Base-by-base conservation (phyloP, 2,329 filamentous ascomycete genomes). In the Xylariaceae sp. region DNA sequence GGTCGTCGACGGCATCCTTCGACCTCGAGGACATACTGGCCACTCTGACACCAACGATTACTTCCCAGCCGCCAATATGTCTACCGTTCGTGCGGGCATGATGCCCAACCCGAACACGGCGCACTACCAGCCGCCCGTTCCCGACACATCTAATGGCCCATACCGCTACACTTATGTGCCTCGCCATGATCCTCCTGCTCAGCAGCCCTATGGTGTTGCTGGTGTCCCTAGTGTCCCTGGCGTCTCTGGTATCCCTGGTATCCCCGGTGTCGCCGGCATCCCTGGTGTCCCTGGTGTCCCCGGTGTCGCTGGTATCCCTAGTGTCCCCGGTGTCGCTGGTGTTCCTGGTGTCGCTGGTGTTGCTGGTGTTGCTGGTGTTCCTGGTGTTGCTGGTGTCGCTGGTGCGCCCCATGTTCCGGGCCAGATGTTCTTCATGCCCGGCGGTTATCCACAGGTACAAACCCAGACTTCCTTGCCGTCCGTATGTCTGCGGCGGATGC, bases 41-140 rank as follows among this genome's bases (percentile, higher is more conserved):
- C 53, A 61, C 57, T 56, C 55, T 8, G 18, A 61, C 15, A 13
- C 30, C 49, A 51, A 15, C 49, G 49, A 35, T 15, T 13, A 49
- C 62, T 42, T 13, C 37, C 15, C 59, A 51, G 59, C 64, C 58
- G 48, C 42, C 65, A 65, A 59, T 62, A 76, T 75, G 74, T 73
- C 72, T 56, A 73, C 74, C 59, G 80, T 81, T 65, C 72, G 73
- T 62, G 77, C 77, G 64, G 63, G 73, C n/a, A 68, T 65, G n/a
- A 78, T 75, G 63, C 74, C 76, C 48, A 70, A 73, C 35, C 68
- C 63, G 0, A 53, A 67, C 52, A 79, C 79, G 56, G 69, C 80
- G 53, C 78, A 82, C 69, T 85, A 81, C 66, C 80, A 85, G 67
- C 84, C 83, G 0, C 82, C 80, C 34, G 81, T 83, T 13, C 81